phyloP scores from a whole-genome alignment of 75 land plant species.

The Ceratopteris richardii region DNA sequence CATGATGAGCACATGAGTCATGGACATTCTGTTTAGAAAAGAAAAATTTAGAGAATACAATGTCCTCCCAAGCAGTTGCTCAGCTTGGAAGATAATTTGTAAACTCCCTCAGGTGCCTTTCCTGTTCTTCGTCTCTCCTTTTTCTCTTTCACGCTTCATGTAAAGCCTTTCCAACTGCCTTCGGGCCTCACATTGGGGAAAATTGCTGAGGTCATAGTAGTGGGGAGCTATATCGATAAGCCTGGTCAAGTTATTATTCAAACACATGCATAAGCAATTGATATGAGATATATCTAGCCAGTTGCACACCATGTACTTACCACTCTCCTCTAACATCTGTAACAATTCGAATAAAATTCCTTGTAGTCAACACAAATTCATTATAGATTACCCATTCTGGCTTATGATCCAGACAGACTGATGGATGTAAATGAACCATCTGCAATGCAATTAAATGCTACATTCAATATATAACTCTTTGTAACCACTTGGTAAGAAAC shows the following conservation, averaged over 20 bases:
- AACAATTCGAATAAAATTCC: conserved; percentile 89
- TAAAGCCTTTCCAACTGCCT: conserved; percentile 73
- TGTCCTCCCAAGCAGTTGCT: no score
- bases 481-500: neutral
- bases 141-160: conserved; percentile 69
- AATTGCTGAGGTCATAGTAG: conserved; percentile 84
- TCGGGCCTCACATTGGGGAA: conserved; percentile 90
- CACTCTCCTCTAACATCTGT: conserved; percentile 93
- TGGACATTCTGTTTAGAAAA: no score
- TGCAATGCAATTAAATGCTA: conserved; percentile 19
- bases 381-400: conserved; percentile 99
- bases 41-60: no score
- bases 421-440: conserved; percentile 94
- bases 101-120: conserved; percentile 15
- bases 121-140: conserved; percentile 37
- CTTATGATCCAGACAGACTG: conserved; percentile 85
- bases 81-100: no score
- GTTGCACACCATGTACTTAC: conserved; percentile 48
- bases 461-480: no score
- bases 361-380: conserved; percentile 83
- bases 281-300: no score
- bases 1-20: no score
- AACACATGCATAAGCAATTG: neutral
- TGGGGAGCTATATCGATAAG: conserved; percentile 88
- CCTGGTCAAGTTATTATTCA: conserved; percentile 44